Evolutionary conservation across 1,139 yeast species (phyloP).

Genomic region (Protomyces pachydermus): DNA sequence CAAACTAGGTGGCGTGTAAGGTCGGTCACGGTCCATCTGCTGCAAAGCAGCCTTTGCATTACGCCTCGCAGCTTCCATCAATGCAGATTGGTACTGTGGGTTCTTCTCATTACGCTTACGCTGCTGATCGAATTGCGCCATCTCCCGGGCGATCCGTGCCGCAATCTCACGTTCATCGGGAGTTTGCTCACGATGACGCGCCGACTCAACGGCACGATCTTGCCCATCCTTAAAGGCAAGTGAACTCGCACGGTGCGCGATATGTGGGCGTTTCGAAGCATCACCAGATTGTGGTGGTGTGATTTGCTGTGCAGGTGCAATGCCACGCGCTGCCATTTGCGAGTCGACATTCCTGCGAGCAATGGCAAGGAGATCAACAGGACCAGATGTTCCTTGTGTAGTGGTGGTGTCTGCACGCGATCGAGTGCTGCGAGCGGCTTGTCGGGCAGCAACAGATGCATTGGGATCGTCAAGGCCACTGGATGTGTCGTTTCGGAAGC

Average conservation of each 20-base stretch:
- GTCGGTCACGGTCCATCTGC: constrained; percentile 17
- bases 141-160: constrained; percentile 22
- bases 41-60: constrained; percentile 15
- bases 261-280: neutral
- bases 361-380: constrained; percentile 17
- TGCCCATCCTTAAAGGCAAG: constrained; percentile 17
- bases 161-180: constrained; percentile 9
- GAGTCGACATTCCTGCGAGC: constrained; percentile 18
- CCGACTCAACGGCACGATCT: constrained; percentile 14
- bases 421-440: neutral
- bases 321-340: constrained; percentile 23
- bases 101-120: constrained; percentile 14
- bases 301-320: constrained; percentile 1
- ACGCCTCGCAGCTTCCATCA: constrained; percentile 23
- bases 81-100: constrained; percentile 18
- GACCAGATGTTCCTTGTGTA: constrained; percentile 1
- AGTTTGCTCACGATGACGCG: constrained; percentile 4
- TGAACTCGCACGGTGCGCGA: constrained; percentile 8
- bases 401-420: constrained; percentile 20
- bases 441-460: neutral
- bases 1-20: constrained; percentile 14
- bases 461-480: neutral
- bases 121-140: constrained; percentile 25
- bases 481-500: neutral
- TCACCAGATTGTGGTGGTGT: neutral